Conservation (phyloP, 768 basidiomycete species). For the Auriscalpium microsporum region DNA sequence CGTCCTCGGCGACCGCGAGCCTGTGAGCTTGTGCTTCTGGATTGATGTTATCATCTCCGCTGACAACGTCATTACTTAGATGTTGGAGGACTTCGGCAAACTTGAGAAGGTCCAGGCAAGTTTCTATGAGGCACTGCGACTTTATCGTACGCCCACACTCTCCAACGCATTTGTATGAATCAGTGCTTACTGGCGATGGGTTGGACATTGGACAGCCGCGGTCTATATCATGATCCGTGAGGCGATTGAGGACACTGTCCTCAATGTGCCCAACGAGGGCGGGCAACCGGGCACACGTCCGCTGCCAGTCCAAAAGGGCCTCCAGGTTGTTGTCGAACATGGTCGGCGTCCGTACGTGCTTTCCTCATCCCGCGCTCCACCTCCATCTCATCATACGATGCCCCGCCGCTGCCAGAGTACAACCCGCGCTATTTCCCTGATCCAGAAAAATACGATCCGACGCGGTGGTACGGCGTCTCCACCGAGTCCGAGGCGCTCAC, state of each 20-base stretch:
- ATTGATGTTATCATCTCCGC: neutral
- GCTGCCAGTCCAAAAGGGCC: slow-evolving; percentile 19
- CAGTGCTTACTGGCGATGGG: neutral
- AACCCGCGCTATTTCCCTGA: slow-evolving; percentile 29
- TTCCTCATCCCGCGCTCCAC: neutral
- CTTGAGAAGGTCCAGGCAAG: slow-evolving; percentile 23
- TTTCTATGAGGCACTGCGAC: slow-evolving; percentile 26
- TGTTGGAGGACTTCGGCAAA: slow-evolving; percentile 19
- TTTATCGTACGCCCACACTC: slow-evolving; percentile 24
- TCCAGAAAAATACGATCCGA: slow-evolving; percentile 28
- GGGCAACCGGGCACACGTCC: slow-evolving; percentile 10
- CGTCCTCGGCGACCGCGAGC: slow-evolving; percentile 17
- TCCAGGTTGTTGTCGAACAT: slow-evolving; percentile 25
- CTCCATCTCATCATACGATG: neutral
- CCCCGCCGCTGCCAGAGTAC: slow-evolving; percentile 22
- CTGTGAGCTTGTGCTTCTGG: slow-evolving; percentile 10
- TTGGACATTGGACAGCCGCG: slow-evolving; percentile 19
- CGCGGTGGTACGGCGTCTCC: slow-evolving; percentile 29
- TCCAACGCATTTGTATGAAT: neutral
- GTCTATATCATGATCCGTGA: slow-evolving; percentile 23
- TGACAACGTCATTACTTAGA: slow-evolving; percentile 1
- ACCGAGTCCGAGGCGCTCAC: slow-evolving; percentile 9
- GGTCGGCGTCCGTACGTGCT: slow-evolving; percentile 20
- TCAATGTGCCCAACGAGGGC: slow-evolving; percentile 14
- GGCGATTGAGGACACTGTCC: slow-evolving; percentile 20